These are phyloP conservation scores for Thalassia testudinum DNA, from an alignment of 116 monocot species.

Conservation along the genomic window DNA sequence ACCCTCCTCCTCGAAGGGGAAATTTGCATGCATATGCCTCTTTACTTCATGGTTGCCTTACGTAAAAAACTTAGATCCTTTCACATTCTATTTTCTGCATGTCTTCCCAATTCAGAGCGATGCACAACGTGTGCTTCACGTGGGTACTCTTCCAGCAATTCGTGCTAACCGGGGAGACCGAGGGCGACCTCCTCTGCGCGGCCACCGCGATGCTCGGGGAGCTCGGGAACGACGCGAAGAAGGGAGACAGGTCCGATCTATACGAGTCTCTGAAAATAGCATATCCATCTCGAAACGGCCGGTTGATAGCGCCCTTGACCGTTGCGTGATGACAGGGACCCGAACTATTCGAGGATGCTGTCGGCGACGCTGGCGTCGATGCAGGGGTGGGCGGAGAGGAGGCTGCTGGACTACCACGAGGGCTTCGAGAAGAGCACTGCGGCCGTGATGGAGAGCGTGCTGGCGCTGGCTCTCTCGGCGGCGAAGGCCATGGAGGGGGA, in stretches of 20 bases:
- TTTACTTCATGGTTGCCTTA: too few species aligned
- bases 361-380: constrained; percentile 38
- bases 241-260: constrained; percentile 7
- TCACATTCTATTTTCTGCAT: too few species aligned
- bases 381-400: constrained; percentile 73
- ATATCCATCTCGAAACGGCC: too few species aligned
- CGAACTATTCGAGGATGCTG: constrained; percentile 23
- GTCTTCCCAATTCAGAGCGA: constrained; percentile 6
- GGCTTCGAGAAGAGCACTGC: constrained; percentile 22
- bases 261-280: too few species aligned
- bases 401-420: constrained; percentile 66
- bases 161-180: constrained; percentile 52
- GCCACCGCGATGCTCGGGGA: constrained; percentile 43
- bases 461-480: constrained; percentile 38
- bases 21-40: too few species aligned
- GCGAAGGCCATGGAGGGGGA: constrained; percentile 42
- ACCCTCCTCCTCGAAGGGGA: too few species aligned
- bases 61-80: too few species aligned
- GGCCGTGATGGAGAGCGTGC: constrained; percentile 44
- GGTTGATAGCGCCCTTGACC: too few species aligned
- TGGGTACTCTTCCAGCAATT: constrained; percentile 86
- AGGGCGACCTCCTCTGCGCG: constrained; percentile 51
- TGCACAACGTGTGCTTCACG: constrained; percentile 72
- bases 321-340: constrained; percentile 19
- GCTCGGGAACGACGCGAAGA: constrained; percentile 46